A percentile compares a stretch with the other conserved stretches of the same genome.
phyloP scores from a whole-genome alignment of 805 yeast genomes.

The Candida nemodendra region DNA sequence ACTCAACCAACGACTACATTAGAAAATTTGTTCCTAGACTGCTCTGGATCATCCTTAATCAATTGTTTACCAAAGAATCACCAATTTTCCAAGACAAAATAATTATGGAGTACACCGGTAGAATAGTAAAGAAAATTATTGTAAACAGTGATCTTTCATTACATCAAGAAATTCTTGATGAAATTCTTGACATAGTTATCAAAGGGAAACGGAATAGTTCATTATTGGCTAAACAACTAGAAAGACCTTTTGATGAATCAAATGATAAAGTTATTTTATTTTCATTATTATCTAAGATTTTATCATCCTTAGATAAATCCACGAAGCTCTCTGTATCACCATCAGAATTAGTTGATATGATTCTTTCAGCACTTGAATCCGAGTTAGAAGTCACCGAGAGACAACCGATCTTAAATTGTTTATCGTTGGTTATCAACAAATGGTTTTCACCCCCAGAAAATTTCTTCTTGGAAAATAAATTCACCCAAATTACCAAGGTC shows the following conservation, averaged over 20 bases:
- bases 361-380: constrained; percentile 14
- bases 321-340: constrained; percentile 24
- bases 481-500: constrained; percentile 3
- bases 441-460: constrained; percentile 34
- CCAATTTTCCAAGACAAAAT: constrained; percentile 22
- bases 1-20: constrained; percentile 35
- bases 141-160: constrained; percentile 37
- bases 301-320: constrained; percentile 53
- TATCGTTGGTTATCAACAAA: constrained; percentile 58
- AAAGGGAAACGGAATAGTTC: constrained; percentile 16
- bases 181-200: constrained; percentile 38
- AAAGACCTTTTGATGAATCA: constrained; percentile 20
- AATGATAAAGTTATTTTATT: constrained; percentile 35
- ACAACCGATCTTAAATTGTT: constrained; percentile 54
- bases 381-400: constrained; percentile 36
- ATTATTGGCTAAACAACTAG: constrained; percentile 20
- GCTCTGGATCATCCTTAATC: constrained; percentile 21
- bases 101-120: constrained; percentile 39
- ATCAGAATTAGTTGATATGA: constrained; percentile 15
- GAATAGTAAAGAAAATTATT: constrained; percentile 41
- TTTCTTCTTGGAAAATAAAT: constrained; percentile 14
- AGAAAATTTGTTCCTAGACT: constrained; percentile 43
- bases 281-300: constrained; percentile 42
- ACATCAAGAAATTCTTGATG: constrained; percentile 48
- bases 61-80: constrained; percentile 10